phyloP scores from a whole-genome alignment of 495 filamentous ascomycete genomes.

The Hyaloscypha hepaticicola region DNA sequence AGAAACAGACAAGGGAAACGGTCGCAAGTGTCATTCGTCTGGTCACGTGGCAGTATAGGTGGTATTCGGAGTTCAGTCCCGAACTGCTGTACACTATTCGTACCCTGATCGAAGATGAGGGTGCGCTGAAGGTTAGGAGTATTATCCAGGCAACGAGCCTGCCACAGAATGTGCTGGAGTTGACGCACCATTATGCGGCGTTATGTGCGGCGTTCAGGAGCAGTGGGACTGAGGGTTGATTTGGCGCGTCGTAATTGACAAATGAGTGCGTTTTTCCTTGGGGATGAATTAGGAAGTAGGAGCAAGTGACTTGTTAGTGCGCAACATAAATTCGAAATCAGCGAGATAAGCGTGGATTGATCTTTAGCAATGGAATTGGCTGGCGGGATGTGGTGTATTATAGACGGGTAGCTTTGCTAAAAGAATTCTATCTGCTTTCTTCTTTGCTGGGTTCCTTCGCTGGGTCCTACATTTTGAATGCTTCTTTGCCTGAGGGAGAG shows the following conservation, averaged over 20 bases:
- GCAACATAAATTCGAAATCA: not conserved
- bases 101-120: constrained; percentile 94
- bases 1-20: constrained; percentile 70
- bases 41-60: constrained; percentile 96
- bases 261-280: not conserved
- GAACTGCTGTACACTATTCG: constrained; percentile 81
- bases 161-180: constrained; percentile 86
- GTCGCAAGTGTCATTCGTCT: constrained; percentile 80
- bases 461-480: not conserved
- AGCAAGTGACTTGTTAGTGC: not conserved
- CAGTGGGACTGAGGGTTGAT: constrained; percentile 83
- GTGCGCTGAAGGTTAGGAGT: constrained; percentile 93
- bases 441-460: not conserved
- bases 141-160: constrained; percentile 95
- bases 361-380: not conserved
- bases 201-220: constrained; percentile 92
- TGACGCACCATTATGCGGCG: constrained; percentile 95
- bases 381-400: not conserved
- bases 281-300: not conserved
- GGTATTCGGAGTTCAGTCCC: constrained; percentile 99
- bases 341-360: not conserved
- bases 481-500: not conserved
- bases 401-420: constrained; percentile 13
- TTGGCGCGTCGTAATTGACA: not conserved
- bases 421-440: constrained; percentile 6